Evolutionary conservation across 106 monocot species (phyloP), one percentile per base, ranked within the genome.

Genomic region (Ottelia alismoides): DNA sequence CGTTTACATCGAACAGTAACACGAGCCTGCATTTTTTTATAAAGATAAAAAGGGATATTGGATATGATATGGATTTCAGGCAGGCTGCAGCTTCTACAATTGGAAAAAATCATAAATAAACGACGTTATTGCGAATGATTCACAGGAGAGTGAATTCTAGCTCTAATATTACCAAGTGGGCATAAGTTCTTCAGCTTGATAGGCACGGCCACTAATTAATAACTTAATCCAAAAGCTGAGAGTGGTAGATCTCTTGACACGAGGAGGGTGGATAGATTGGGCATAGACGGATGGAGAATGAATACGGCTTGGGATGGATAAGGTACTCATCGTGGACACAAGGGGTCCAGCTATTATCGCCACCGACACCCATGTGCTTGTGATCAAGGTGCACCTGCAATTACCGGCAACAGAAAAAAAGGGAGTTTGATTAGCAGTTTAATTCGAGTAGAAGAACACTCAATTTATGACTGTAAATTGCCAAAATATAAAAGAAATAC

Each of bases 261-360:
- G 88, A 78, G 11, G 63, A 30, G n/a, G 80, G 78, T 12, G 87
- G 84, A 30, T 48, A 53, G 26, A 88, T 21, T 0, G 93, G 80
- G 53, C 72, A 78, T 6, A 94, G 31, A 27, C 87, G 75, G 24
- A 94, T 11, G 0, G 80, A 80, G 53, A 94, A 94, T 12, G 76
- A 64, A 58, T 80, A 84, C 1, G 77, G 73, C 16, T 76, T 49
- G 22, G 88, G 93, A 45, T 60, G 83, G 45, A 94, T 67, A 19
- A 88, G 69, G 58, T 94, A 89, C 51, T 89, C 28, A 0, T 85
- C 70, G 30, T 98, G 85, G 28, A 98, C 85, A 31, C 74, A 70
- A 25, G 96, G 89, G 0, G 85, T 72, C 96, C 96, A 98, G 40
- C 96, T 89, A 51, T 98, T 89, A 43, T 98, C 96, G 27, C 96